Base-by-base conservation (phyloP, 768 basidiomycete genomes). In the Phylloporus sp. region DNA sequence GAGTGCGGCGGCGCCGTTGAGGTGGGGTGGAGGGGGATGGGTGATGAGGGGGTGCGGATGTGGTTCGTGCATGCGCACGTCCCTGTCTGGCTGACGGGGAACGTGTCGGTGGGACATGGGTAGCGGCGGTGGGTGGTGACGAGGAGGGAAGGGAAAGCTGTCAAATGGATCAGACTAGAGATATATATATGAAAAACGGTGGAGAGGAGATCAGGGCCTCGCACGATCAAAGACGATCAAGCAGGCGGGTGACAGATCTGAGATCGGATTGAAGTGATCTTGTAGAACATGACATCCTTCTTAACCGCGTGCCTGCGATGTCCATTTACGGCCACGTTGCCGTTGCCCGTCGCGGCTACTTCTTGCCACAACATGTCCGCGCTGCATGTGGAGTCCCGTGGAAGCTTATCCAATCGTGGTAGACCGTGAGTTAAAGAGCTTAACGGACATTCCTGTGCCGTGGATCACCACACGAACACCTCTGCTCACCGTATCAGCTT, bases 161-260 rank as follows among this genome's bases (percentile, higher is more conserved):
- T 68, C 70, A 72, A 64, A 58, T 51, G 60, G 58, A 64, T 62
- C 64, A 67, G 74, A 62, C 71, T 70, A 65, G 72, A 71, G 74
- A 76, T 80, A 80, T 81, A 80, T 82, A 83, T 79, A 80, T 74
- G 70, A 71, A 68, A 64, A 64, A 65, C 43, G 59, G 65, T 63
- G 72, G 59, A 67, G 71, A 61, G 73, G 71, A 70, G 70, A 74
- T 72, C 71, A 74, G 69, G 72, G 73, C 59, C 61, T 80, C 77
- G 75, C 80, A 78, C 77, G 79, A 79, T 81, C 80, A 80, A 63
- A 79, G 80, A 77, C 79, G 79, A 80, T 81, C 80, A 79, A 60
- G 73, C 65, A 67, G 59, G 57, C 27, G 57, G 56, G 54, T 57
- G 56, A 59, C 53, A 55, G 61, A 64, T 64, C 63, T 64, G 66